Base-by-base conservation (phyloP, 164 flowering plant species). In the Chimonanthus salicifolius region DNA sequence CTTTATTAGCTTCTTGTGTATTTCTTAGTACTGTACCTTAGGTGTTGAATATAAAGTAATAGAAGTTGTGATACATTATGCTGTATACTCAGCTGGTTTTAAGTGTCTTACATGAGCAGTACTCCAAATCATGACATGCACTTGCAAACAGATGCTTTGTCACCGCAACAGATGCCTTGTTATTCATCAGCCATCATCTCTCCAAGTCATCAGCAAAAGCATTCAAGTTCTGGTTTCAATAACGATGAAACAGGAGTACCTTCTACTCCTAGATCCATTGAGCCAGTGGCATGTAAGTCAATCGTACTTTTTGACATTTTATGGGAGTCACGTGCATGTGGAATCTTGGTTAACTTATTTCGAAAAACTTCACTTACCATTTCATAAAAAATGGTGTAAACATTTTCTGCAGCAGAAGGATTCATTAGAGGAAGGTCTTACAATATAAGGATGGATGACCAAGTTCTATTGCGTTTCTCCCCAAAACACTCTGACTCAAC, bases 401-500 rank as follows among this genome's bases (percentile, higher is more conserved):
- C 76, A 77, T 88, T 89, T 82, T 72, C 85, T 88, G 88, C 98
- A 95, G 99, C 93, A 87, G 99, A 95, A 85, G 88, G 96, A 83
- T 90, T 88, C 84, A 78, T 88, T 86, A 85, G 97, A 77, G 99
- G 98, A 78, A 88, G 94, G 80, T 95, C 99, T 67, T 95, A 93
- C 77, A 95, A 95, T 78, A 93, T 95, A 75, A 88, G 94, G 81
- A 82, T 95, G 85, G 99, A 95, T 86, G 93, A 95, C 73, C 90
- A 89, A 83, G 93, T 95, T 79, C 76, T 95, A 80, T 92, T 95
- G 71, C 87, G 94, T 82, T 95, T 93, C 82, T 93, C 96, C 58
- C 99, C 99, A 21, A 95, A 84, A 80, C 93, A 89, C 77, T 88
- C 98, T 47, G 98, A 95, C 62, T 92, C 98, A 50, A 90, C 88